Percentiles rank a stretch among this genome's conserved stretches.
These are phyloP conservation scores for Termitomyces sp. DNA, from an alignment of 768 basidiomycete species.

Conservation along the genomic window DNA sequence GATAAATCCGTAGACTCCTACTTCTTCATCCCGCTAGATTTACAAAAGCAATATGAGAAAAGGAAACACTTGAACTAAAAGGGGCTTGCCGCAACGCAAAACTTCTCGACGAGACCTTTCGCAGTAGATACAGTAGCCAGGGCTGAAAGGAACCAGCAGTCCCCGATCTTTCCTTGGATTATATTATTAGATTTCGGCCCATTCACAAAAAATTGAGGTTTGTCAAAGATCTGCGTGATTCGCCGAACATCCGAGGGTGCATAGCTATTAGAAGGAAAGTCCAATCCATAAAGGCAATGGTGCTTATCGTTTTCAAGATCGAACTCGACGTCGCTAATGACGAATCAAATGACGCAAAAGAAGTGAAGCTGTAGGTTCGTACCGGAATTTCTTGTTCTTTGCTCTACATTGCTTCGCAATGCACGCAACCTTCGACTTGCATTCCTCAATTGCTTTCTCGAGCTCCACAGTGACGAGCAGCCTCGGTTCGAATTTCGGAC, in stretches of 20 bases:
- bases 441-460: slow-evolving; percentile 43
- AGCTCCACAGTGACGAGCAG: slow-evolving; percentile 45
- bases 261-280: slow-evolving; percentile 16
- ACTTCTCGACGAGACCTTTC: slow-evolving; percentile 44
- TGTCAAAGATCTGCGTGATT: slow-evolving; percentile 46
- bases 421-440: slow-evolving; percentile 36
- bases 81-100: slow-evolving; percentile 34
- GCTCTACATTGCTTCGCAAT: slow-evolving; percentile 43
- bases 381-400: slow-evolving; percentile 49
- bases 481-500: slow-evolving; percentile 32
- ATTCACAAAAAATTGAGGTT: slow-evolving; percentile 45
- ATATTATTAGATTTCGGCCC: slow-evolving; percentile 44
- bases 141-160: slow-evolving; percentile 55
- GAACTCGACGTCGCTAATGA: slow-evolving; percentile 47
- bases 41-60: neutral
- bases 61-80: neutral
- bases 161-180: slow-evolving; percentile 43
- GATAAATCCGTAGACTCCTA: slow-evolving; percentile 56
- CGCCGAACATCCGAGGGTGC: slow-evolving; percentile 37
- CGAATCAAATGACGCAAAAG: neutral
- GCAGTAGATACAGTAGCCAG: slow-evolving; percentile 45
- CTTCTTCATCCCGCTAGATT: slow-evolving; percentile 40
- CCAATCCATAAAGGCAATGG: slow-evolving; percentile 41
- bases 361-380: neutral
- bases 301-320: slow-evolving; percentile 50